Percentiles rank a stretch among this genome's conserved stretches.
These are phyloP conservation scores for Globisporangium sylvaticum DNA, from an alignment of 352 stramenopile genomes.

Conservation along the genomic window DNA sequence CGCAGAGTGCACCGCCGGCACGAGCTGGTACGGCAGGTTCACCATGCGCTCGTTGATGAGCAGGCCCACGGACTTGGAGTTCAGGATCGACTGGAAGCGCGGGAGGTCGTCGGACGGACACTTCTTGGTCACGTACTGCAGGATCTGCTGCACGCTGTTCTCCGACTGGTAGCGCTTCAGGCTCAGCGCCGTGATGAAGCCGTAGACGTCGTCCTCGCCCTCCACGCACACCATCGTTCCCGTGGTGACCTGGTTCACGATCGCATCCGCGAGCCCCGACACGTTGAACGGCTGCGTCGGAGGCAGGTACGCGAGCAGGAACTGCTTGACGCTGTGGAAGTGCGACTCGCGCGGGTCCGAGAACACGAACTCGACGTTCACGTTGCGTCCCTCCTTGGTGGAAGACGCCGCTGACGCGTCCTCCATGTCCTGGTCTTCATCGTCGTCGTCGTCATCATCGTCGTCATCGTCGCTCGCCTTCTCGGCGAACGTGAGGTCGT, in stretches of 20 bases:
- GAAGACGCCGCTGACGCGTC: conserved; percentile 15
- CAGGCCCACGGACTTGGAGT: conserved; percentile 53
- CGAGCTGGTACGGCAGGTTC: conserved; percentile 83
- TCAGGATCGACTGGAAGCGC: conserved; percentile 62
- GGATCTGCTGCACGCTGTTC: conserved; percentile 64
- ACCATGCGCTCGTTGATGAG: conserved; percentile 85
- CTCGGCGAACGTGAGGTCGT: conserved; percentile 60
- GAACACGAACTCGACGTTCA: conserved; percentile 85
- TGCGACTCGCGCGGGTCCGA: conserved; percentile 73
- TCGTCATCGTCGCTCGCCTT: conserved; percentile 28
- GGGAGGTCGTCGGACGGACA: conserved; percentile 42
- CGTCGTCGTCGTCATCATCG: conserved; percentile 52
- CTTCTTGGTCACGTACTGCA: conserved; percentile 77
- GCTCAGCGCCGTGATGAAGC: conserved; percentile 82
- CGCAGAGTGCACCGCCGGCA: conserved; percentile 73
- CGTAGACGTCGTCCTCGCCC: conserved; percentile 77
- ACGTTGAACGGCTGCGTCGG: conserved; percentile 76
- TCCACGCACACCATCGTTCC: conserved; percentile 83
- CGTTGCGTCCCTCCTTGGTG: conserved; percentile 22
- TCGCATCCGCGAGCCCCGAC: conserved; percentile 69
- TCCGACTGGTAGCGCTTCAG: conserved; percentile 47
- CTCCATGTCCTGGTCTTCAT: conserved; percentile 53
- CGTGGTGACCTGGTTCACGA: conserved; percentile 66
- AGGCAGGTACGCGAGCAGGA: conserved; percentile 67
- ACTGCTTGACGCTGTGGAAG: conserved; percentile 88